Base-by-base conservation (phyloP, 441 rosid genomes). In the Populus tomentosa region DNA sequence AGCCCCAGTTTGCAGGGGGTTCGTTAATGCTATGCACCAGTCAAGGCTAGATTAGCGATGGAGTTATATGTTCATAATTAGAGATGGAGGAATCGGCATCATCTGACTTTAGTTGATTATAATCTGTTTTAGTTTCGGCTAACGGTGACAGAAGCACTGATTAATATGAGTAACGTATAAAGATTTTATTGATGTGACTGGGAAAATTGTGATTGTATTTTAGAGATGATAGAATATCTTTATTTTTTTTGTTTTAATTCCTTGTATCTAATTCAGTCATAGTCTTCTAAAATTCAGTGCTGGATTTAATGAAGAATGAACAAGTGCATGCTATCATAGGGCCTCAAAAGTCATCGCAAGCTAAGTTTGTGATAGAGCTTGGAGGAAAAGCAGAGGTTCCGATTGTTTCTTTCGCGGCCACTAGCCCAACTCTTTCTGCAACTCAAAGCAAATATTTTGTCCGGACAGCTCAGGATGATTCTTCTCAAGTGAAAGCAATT, bases 321-420 rank as follows among this genome's bases (percentile, higher is more conserved):
- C 46, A 83, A 84, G 87, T 84, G 78, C 77, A 82, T 5, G 89
- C 84, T 42, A 86, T 89, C 18, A 73, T 89, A 4, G 92, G 91
- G 30, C 30, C 30, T 28, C 30, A 28, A 28, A 28, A 28, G 30
- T 28, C 30, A 28, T 28, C 30, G 30, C 78, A 88, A 77, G 84
- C 89, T 5, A 70, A 82, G n/a, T 88, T 86, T 70, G 83, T 85
- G 53, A 82, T 83, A 4, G 73, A 73, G 3, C 63, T 86, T 0
- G 87, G 87, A 5, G 38, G n/a, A 21, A 83, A 79, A 40, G 68
- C 83, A 71, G 81, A 79, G 23, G 87, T 89, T 70, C 90, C 92
- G 0, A 81, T 80, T 21, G 75, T 89, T 61, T 79, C 88, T n/a
- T 85, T 80, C 78, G 75, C 89, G 0, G 86, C 86, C 1, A 80